Evolutionary conservation across 2,329 filamentous ascomycete genomes (phyloP).

Genomic region (Cladosporium sp.): DNA sequence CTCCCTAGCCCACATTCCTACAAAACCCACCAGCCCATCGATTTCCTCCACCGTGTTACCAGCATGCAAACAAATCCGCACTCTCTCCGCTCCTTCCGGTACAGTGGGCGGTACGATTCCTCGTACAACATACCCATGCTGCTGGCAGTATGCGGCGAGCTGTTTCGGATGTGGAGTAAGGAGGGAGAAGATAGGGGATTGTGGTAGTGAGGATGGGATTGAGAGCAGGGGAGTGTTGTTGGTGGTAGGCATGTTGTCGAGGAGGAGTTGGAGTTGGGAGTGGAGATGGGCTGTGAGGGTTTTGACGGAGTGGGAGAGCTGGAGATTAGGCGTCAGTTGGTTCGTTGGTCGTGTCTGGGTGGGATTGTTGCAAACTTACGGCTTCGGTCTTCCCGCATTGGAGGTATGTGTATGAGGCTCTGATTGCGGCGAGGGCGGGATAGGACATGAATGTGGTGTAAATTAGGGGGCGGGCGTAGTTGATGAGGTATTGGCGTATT

Average conservation of each 20-base stretch:
- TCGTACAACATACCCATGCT: constrained; percentile 59
- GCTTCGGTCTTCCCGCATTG: constrained; percentile 49
- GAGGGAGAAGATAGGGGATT: constrained; percentile 66
- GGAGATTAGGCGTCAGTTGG: background rate
- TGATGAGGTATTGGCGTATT: constrained; percentile 66
- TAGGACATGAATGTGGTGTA: constrained; percentile 71
- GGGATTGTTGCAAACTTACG: constrained; percentile 19
- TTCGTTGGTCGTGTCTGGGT: background rate
- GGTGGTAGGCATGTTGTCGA: background rate
- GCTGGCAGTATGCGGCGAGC: constrained; percentile 62
- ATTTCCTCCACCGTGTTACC: constrained; percentile 62
- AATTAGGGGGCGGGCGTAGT: constrained; percentile 73
- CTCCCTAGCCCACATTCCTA: constrained; percentile 51
- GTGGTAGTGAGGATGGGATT: constrained; percentile 42
- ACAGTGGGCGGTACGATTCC: constrained; percentile 70
- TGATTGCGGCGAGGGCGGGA: constrained; percentile 60
- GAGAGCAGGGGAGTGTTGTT: constrained; percentile 36
- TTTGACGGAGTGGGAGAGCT: constrained; percentile 50
- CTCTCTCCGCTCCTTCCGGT: constrained; percentile 61
- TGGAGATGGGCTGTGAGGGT: constrained; percentile 50
- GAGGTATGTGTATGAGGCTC: constrained; percentile 60
- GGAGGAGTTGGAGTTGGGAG: constrained; percentile 43
- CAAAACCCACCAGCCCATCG: constrained; percentile 51
- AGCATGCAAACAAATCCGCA: constrained; percentile 68
- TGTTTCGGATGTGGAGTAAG: constrained; percentile 59